phyloP scores from a whole-genome alignment of 2,329 filamentous ascomycete genomes.

The Periconia sp. region DNA sequence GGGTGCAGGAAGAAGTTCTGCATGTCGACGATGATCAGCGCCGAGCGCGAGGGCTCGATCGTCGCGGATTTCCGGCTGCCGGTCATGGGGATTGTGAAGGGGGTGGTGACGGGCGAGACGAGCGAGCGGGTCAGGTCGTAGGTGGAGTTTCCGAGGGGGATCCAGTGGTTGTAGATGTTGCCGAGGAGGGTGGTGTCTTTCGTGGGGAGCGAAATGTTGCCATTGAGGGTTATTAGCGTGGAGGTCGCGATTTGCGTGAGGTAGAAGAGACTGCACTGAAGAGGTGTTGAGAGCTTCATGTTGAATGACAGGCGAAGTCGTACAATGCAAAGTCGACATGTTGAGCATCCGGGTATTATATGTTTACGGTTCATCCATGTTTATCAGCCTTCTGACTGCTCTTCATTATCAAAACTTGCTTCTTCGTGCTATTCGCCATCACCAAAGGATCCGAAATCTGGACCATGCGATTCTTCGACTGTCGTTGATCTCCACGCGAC shows the following conservation, averaged over 20 bases:
- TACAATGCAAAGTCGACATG: no score
- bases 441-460: no score
- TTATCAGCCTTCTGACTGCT: no score
- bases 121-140: constrained; percentile 20
- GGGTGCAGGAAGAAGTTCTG: constrained; percentile 45
- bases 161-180: constrained; percentile 23
- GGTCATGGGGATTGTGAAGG: constrained; percentile 33
- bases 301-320: no score
- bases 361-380: no score
- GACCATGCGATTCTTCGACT: no score
- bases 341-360: no score
- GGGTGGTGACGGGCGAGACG: constrained; percentile 12
- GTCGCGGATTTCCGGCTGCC: constrained; percentile 16
- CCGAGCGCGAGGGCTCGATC: constrained; percentile 35
- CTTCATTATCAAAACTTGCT: no score
- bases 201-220: constrained; percentile 25
- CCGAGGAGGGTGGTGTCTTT: constrained; percentile 14
- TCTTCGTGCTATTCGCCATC: no score
- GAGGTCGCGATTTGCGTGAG: background rate
- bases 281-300: background rate
- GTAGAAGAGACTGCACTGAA: background rate
- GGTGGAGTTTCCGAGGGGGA: constrained; percentile 10
- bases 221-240: constrained; percentile 32
- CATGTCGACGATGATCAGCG: constrained; percentile 47
- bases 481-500: no score